A percentile compares a stretch with the other conserved stretches of the same genome.
phyloP scores from a whole-genome alignment of 768 basidiomycete genomes.

The Phallus indusiatus region DNA sequence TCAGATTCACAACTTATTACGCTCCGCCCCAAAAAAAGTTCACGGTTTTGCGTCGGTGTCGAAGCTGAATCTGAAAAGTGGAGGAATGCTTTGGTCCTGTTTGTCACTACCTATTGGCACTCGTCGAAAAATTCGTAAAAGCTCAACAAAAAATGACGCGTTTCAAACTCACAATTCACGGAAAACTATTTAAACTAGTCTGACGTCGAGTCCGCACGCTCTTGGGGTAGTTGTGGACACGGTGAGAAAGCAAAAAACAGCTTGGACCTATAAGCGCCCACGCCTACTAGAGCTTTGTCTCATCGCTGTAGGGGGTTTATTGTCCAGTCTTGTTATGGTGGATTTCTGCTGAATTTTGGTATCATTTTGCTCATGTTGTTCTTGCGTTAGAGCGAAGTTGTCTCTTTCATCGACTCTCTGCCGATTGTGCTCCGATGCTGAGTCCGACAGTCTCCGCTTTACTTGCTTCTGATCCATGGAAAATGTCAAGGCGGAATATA shows the following conservation, averaged over 20 bases:
- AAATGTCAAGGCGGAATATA: too few species aligned
- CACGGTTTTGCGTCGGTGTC: slow-evolving; percentile 5
- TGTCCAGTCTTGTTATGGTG: background rate
- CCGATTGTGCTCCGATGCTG: slow-evolving; percentile 5
- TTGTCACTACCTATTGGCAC: background rate
- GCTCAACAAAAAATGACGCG: background rate
- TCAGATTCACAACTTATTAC: slow-evolving; percentile 5
- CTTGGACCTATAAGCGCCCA: slow-evolving; percentile 6
- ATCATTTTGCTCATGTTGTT: background rate
- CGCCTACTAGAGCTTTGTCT: background rate
- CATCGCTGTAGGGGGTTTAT: background rate
- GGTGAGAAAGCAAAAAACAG: slow-evolving; percentile 10
- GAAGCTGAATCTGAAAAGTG: slow-evolving; percentile 10
- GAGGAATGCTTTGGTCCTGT: background rate
- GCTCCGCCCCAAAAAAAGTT: slow-evolving; percentile 10
- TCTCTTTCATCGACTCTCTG: background rate
- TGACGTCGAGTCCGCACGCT: background rate
- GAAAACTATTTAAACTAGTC: background rate
- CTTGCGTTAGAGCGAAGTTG: background rate
- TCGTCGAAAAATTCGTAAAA: background rate
- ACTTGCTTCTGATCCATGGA: background rate
- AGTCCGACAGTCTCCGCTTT: slow-evolving; percentile 9
- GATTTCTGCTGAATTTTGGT: background rate
- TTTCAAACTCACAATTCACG: background rate
- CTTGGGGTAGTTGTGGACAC: slow-evolving; percentile 6